Base-by-base conservation (phyloP, 768 basidiomycete genomes). In the Stropharia rugosoannulata region DNA sequence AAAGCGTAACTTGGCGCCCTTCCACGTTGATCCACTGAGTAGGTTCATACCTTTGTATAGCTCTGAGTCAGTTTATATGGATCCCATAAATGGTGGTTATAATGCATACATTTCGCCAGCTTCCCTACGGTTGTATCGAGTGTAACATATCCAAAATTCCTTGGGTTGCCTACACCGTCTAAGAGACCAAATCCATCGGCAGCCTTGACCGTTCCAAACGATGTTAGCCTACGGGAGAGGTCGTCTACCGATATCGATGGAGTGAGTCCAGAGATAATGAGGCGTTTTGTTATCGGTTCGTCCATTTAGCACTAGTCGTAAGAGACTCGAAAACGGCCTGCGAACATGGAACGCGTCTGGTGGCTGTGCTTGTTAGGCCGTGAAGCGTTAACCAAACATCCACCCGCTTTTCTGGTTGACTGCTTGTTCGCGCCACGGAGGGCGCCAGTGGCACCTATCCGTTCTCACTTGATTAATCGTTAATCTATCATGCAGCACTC, bases 1-100 rank as follows among this genome's bases (percentile, higher is more conserved):
- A 36, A 94, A 81, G 15, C 90, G 81, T 32, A 94, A 72, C 61
- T 89, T 93, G 18, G 90, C 74, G n/a, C 93, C 93, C 72, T 92
- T 93, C 89, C 90, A 95, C 0, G 83, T 89, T 5, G 88, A 83
- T 35, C 93, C 92, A 57, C 87, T 92, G 25, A 94, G 77, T 2
- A 83, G 68, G 65, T 84, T 92, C 68, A 90, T 75, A 68, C 90
- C 90, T 92, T 42, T 5, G 29, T 47, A 27, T 16, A 37, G 16
- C 49, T 50, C 22, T 48, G 36, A 42, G 52, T 35, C 53, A 51
- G 42, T 45, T 18, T 54, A 46, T 44, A 56, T 15, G 38, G 25
- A 51, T 49, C 12, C 44, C 41, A 9, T 9, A 54, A 9, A 41
- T 43, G 49, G 54, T 15, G 16, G 25, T 10, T n/a, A 12, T 8